A percentile compares a stretch with the other conserved stretches of the same genome.
Conservation (phyloP, 306 rosid genomes). For the Nissolia schottii region DNA sequence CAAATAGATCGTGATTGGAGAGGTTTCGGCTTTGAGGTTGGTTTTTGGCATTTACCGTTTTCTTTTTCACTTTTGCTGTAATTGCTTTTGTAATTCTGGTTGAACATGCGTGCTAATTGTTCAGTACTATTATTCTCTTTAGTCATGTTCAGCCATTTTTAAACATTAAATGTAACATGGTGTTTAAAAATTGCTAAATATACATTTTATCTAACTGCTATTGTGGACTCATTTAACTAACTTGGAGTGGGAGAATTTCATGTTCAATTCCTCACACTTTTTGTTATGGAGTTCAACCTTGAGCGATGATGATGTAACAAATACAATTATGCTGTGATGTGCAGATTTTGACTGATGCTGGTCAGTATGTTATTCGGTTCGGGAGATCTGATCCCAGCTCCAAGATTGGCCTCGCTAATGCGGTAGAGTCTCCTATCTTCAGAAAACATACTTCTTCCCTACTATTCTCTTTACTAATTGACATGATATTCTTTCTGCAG, state of each 20-base stretch:
- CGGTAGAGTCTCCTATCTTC: slow-evolving; percentile 37
- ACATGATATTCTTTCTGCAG: slow-evolving; percentile 36
- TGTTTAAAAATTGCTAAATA: too few relatives aligned
- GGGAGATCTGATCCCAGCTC: slow-evolving; percentile 71
- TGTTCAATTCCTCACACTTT: slow-evolving; percentile 8
- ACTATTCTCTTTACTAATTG: neutral
- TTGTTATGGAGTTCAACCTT: neutral
- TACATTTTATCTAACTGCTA: neutral
- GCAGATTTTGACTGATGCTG: slow-evolving; percentile 95
- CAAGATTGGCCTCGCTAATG: slow-evolving; percentile 59
- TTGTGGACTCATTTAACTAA: neutral
- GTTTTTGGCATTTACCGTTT: slow-evolving; percentile 18
- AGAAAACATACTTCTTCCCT: neutral
- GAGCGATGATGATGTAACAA: neutral
- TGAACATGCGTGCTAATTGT: slow-evolving; percentile 18
- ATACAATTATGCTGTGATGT: neutral
- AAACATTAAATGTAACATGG: neutral
- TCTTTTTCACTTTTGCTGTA: neutral
- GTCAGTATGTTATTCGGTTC: slow-evolving; percentile 90
- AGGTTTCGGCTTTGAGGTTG: slow-evolving; percentile 97
- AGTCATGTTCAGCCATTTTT: neutral
- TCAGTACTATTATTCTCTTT: neutral
- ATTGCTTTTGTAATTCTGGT: neutral
- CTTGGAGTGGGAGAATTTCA: neutral
- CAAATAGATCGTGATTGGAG: slow-evolving; percentile 97